Evolutionary conservation across 2,329 filamentous ascomycete species (phyloP).

Genomic region (Grosmannia penicillata): DNA sequence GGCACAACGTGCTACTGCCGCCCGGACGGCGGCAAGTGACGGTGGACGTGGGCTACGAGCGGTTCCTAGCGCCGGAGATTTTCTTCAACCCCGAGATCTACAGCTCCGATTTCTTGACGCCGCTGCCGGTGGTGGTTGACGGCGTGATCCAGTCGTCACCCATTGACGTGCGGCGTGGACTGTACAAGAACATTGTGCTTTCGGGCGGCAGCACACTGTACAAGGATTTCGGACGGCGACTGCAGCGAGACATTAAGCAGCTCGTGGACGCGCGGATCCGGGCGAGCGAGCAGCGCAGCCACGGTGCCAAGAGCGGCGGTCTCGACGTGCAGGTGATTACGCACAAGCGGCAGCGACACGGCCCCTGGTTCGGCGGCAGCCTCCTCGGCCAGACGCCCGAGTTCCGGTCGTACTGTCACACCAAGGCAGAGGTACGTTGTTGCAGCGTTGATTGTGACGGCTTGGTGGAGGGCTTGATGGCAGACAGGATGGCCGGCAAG

Average conservation of each 20-base stretch:
- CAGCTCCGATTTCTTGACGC: conserved; percentile 94
- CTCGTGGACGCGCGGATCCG: conserved; percentile 86
- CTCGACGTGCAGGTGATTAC: conserved; percentile 94
- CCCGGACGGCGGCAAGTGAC: conserved; percentile 71
- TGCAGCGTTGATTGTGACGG: too few species aligned
- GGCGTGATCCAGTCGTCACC: conserved; percentile 94
- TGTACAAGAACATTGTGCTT: conserved; percentile 99
- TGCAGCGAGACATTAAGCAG: conserved; percentile 95
- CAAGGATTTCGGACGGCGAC: conserved; percentile 90
- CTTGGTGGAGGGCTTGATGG: too few species aligned
- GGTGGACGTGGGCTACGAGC: conserved; percentile 93
- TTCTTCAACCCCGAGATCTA: conserved; percentile 99
- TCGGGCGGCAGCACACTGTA: conserved; percentile 95
- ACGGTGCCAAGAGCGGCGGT: conserved; percentile 83
- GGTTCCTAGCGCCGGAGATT: conserved; percentile 95
- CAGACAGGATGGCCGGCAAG: too few species aligned
- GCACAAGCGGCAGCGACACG: conserved; percentile 93
- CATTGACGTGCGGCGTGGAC: conserved; percentile 87
- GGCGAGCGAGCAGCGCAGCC: conserved; percentile 81
- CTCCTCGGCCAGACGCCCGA: conserved; percentile 93
- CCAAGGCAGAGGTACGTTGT: conserved; percentile 54
- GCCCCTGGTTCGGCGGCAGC: conserved; percentile 96
- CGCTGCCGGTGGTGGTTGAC: conserved; percentile 86
- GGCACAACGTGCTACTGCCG: conserved; percentile 76
- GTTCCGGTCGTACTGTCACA: conserved; percentile 98